Percentiles rank a stretch among this genome's conserved stretches.
Conservation (phyloP, 148 eudicot species). For the Arctostaphylos glauca region DNA sequence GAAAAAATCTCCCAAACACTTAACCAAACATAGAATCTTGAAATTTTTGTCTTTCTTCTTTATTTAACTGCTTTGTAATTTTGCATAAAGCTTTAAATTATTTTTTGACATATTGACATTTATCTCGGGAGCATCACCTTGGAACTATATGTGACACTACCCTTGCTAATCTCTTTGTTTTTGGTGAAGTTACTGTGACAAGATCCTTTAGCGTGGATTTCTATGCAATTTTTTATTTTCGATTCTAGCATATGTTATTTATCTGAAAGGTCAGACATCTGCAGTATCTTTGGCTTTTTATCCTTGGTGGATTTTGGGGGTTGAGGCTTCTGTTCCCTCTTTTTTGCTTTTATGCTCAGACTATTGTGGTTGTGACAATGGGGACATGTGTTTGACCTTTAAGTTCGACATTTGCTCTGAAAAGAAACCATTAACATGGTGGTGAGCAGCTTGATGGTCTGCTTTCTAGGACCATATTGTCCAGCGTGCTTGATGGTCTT, state of each 20-base stretch:
- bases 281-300: background rate
- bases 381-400: background rate
- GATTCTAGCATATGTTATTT: background rate
- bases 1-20: too few species aligned
- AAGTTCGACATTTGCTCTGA: background rate
- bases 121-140: background rate
- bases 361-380: background rate
- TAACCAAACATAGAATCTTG: too few species aligned
- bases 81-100: background rate
- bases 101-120: background rate
- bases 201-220: background rate
- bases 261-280: background rate
- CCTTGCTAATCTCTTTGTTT: background rate
- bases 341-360: background rate
- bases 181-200: background rate
- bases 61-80: background rate
- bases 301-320: background rate
- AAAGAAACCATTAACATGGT: background rate
- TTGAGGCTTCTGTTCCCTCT: background rate
- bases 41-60: background rate
- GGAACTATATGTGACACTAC: background rate
- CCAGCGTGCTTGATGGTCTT: background rate
- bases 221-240: background rate
- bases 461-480: background rate
- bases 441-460: background rate